Evolutionary conservation across 2,329 filamentous ascomycete genomes (phyloP), one percentile per base, ranked within the genome.

Genomic region (Venturia aucupariae): DNA sequence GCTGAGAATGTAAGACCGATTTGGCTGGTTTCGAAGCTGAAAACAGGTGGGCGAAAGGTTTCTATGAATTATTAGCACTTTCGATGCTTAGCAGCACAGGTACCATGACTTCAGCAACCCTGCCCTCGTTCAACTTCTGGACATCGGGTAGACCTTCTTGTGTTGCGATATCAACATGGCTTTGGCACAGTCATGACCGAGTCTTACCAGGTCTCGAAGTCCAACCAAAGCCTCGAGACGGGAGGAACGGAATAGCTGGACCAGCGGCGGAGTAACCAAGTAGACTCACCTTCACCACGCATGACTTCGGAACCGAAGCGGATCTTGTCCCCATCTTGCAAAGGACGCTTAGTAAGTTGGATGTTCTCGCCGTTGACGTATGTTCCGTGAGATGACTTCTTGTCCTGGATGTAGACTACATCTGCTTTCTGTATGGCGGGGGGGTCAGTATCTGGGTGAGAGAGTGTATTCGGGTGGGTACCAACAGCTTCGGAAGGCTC

Each of bases 381-480:
- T 22, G 84, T 87, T 38, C 85, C 85, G 70, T 88, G 85, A 79
- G 86, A 85, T 10, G 84, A 87, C 41, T 78, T 79, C 22, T 76
- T 75, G 69, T 88, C 85, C 65, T 73, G 75, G 66, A 88, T 75
- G 62, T 75, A 79, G 57, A 85, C 72, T 11, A 30, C 22, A 10
- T 6, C 27, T 11, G 41, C 10, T 30, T 63, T 54, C 30, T 57
- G 51, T 8, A 57, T 10, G 30, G 51, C 10, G 15, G 46, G 24
- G 19, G 22, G 13, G 62, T 65, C 30, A 48, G 24, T 10, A 66
- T 66, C 5, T 24, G 35, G n/a, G 15, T 24, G 27, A n/a, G 42
- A 6, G 39, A 22, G 30, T 15, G 10, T 5, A 6, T 13, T 6
- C 38, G 48, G 48, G 19, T 17, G 24, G 48, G 24, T n/a, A 30